phyloP scores from a whole-genome alignment of 495 filamentous ascomycete species.

The Mytilinidion resinicola region DNA sequence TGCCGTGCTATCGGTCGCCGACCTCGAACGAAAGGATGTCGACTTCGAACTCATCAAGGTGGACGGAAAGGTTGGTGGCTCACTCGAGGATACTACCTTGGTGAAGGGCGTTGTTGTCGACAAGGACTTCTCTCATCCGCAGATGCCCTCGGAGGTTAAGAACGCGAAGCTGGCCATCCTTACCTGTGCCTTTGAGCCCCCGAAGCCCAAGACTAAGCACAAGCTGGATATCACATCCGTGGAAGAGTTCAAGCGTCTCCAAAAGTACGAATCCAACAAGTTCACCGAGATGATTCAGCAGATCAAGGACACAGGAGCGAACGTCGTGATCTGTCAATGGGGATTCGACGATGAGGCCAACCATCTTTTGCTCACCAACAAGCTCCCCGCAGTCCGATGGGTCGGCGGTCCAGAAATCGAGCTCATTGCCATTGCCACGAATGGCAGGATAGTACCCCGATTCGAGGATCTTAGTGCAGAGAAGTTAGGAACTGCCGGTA shows the following conservation, averaged over 20 bases:
- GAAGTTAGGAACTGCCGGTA: slow-evolving; percentile 84
- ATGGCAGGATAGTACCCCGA: slow-evolving; percentile 91
- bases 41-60: slow-evolving; percentile 99
- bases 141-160: slow-evolving; percentile 90
- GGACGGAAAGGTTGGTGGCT: slow-evolving; percentile 92
- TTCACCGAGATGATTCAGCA: slow-evolving; percentile 98
- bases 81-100: slow-evolving; percentile 89
- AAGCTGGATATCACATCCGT: slow-evolving; percentile 97
- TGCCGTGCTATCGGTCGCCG: slow-evolving; percentile 92
- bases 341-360: slow-evolving; percentile 99
- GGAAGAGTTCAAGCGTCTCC: slow-evolving; percentile 94
- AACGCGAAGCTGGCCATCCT: slow-evolving; percentile 97
- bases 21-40: slow-evolving; percentile 93
- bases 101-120: slow-evolving; percentile 98
- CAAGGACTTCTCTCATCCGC: slow-evolving; percentile 99
- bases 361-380: slow-evolving; percentile 90
- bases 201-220: slow-evolving; percentile 99
- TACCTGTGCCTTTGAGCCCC: slow-evolving; percentile 98
- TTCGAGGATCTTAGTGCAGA: slow-evolving; percentile 89
- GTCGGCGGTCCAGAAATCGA: slow-evolving; percentile 98
- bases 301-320: slow-evolving; percentile 95
- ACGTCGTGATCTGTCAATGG: slow-evolving; percentile 98
- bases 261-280: slow-evolving; percentile 89
- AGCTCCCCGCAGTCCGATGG: slow-evolving; percentile 94
- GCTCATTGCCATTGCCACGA: slow-evolving; percentile 96